Evolutionary conservation across 768 basidiomycete genomes (phyloP), one percentile per base, ranked within the genome.

Genomic region (Suillus cothurnatus): DNA sequence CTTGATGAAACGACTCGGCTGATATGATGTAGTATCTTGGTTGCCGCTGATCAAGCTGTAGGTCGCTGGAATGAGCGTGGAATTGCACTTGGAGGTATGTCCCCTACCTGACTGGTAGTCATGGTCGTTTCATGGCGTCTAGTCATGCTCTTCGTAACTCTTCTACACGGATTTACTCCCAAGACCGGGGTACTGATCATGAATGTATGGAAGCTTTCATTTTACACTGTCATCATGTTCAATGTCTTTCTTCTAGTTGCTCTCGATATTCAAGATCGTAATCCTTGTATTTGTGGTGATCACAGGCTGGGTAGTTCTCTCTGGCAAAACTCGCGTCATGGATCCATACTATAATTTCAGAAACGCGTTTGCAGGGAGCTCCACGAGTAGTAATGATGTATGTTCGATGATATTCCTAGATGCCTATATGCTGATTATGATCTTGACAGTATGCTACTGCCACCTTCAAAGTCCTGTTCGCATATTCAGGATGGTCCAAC

Each of bases 261-360:
- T 88, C 45, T 80, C 84, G 39, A 66, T 85, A 28, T 85, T 87
- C 78, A 88, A 88, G 71, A 81, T 84, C 9, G 61, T 78, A 21
- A 84, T 88, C 57, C 77, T 88, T 0, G 38, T 84, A n/a, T 81
- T 88, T 65, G 74, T 90, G 50, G 82, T 86, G 1, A 73, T 88
- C 52, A 82, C 86, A 5, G 86, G 87, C 3, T 84, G 86, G 78
- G 85, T 85, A 28, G 89, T 89, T 12, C 80, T 90, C 14, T 81
- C 83, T 9, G 88, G 87, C 0, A 77, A 81, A 62, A 88, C 86
- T 2, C 79, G 77, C 9, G 81, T 90, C n/a, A 47, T 79, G 50
- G 82, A 89, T 71, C 86, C 89, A 0, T 79, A 82, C 56, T 80
- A 77, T 47, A 87, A 88, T 72, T 90, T 90, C 74, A 78, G 75